These are phyloP conservation scores for Phytophthora pluvialis DNA, from an alignment of 352 stramenopile genomes.

Conservation along the genomic window DNA sequence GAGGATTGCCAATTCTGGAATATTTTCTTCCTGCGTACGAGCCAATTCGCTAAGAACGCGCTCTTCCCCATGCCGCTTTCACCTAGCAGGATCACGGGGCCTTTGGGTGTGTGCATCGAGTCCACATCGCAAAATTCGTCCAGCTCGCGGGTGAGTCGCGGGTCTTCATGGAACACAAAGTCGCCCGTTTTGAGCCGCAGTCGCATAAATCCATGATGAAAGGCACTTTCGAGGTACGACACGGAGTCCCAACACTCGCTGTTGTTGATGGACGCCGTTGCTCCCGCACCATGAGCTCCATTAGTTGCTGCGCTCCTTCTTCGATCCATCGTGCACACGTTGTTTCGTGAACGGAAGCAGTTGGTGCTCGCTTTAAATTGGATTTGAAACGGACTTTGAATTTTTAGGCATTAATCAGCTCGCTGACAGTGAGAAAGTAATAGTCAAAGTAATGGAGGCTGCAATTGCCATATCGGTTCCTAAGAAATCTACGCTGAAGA, in stretches of 20 bases:
- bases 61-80: conserved; percentile 79
- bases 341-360: no score
- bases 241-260: conserved; percentile 82
- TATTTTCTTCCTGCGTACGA: conserved; percentile 85
- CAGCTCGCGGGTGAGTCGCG: conserved; percentile 63
- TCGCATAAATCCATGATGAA: conserved; percentile 86
- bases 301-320: conserved; percentile 24
- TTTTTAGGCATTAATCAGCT: no score
- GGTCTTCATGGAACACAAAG: conserved; percentile 82
- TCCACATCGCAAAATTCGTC: conserved; percentile 90
- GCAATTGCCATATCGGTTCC: no score
- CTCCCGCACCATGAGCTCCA: conserved; percentile 14
- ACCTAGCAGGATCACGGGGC: conserved; percentile 75
- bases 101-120: conserved; percentile 81
- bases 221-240: conserved; percentile 80
- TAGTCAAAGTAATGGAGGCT: no score
- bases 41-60: conserved; percentile 83
- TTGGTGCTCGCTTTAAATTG: no score
- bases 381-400: no score
- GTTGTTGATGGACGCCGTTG: conserved; percentile 28
- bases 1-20: conserved; percentile 85
- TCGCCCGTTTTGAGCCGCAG: conserved; percentile 66
- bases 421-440: no score
- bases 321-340: conserved; percentile 24
- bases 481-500: no score